Percentiles rank a stretch among this genome's conserved stretches.
These are phyloP conservation scores for Oxyria digyna DNA, from an alignment of 148 eudicot genomes.

Conservation along the genomic window DNA sequence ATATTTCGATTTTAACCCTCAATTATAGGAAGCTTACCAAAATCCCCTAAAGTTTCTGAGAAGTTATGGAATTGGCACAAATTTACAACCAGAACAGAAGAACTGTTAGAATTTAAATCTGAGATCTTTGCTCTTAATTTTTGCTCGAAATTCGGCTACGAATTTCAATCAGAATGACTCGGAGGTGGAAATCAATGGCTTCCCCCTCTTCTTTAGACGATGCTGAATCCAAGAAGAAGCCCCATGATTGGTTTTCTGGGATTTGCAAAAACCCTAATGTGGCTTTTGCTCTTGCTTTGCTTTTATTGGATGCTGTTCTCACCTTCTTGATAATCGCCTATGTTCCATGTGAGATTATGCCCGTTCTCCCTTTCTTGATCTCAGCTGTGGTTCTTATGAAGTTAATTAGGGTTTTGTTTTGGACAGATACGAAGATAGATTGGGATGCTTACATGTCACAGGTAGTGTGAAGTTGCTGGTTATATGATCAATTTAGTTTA, in stretches of 20 bases:
- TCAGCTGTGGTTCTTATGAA: neutral
- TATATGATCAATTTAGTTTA: neutral
- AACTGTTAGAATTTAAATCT: neutral
- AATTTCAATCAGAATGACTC: neutral
- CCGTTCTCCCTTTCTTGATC: neutral
- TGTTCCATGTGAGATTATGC: slow-evolving; percentile 57
- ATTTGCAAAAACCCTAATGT: slow-evolving; percentile 18
- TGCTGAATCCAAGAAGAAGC: neutral
- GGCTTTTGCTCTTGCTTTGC: slow-evolving; percentile 38
- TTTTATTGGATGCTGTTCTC: slow-evolving; percentile 46
- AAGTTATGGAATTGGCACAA: neutral
- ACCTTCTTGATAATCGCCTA: slow-evolving; percentile 50
- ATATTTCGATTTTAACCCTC: neutral
- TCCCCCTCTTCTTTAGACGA: neutral
- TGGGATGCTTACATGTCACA: slow-evolving; percentile 99
- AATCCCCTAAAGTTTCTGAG: neutral
- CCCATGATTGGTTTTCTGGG: neutral
- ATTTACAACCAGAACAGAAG: neutral
- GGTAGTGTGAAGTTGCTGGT: slow-evolving; percentile 23
- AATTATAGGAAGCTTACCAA: neutral
- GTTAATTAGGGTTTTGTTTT: slow-evolving; percentile 13
- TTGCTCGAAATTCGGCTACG: neutral
- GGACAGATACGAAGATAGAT: slow-evolving; percentile 83
- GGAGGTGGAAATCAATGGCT: neutral
- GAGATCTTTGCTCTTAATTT: neutral